A percentile compares a stretch with the other conserved stretches of the same genome.
phyloP scores from a whole-genome alignment of 106 monocot genomes.

The Gastrodia elata region DNA sequence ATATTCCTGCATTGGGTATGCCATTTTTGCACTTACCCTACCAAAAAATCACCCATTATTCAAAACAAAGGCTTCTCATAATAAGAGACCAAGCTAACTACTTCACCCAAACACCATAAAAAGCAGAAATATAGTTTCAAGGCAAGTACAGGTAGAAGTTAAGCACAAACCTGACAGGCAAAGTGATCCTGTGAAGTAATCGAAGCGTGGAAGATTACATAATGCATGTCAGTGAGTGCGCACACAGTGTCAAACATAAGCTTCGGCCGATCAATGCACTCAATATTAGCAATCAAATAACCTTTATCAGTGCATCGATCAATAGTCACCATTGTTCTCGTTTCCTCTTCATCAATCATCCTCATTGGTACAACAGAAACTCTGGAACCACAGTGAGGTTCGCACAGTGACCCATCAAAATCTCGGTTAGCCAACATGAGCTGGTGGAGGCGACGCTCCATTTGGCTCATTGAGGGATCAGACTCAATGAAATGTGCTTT shows the following conservation, averaged over 20 bases:
- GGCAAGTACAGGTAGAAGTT: not conserved
- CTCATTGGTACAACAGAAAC: conserved; percentile 7
- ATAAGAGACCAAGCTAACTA: not conserved
- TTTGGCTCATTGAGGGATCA: conserved; percentile 23
- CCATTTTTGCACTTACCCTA: too few relatives aligned
- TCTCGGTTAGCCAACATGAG: conserved; percentile 58
- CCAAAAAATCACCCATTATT: too few relatives aligned
- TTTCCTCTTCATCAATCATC: conserved; percentile 15
- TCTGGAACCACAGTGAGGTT: not conserved
- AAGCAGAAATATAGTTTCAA: not conserved
- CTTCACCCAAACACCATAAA: not conserved
- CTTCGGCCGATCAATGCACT: conserved; percentile 56
- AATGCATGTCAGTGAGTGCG: conserved; percentile 61
- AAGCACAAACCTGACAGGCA: conserved; percentile 37
- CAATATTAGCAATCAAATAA: conserved; percentile 46
- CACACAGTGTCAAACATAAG: conserved; percentile 73
- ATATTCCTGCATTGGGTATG: too few relatives aligned
- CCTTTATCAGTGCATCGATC: conserved; percentile 47
- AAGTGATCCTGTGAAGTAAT: conserved; percentile 33
- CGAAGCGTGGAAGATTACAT: conserved; percentile 54
- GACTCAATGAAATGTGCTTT: conserved; percentile 32
- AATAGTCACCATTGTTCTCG: conserved; percentile 32
- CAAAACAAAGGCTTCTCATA: not conserved
- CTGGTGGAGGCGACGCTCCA: conserved; percentile 50
- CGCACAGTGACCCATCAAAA: conserved; percentile 15